Conservation (phyloP, 768 basidiomycete genomes). For the Termitomyces sp. region DNA sequence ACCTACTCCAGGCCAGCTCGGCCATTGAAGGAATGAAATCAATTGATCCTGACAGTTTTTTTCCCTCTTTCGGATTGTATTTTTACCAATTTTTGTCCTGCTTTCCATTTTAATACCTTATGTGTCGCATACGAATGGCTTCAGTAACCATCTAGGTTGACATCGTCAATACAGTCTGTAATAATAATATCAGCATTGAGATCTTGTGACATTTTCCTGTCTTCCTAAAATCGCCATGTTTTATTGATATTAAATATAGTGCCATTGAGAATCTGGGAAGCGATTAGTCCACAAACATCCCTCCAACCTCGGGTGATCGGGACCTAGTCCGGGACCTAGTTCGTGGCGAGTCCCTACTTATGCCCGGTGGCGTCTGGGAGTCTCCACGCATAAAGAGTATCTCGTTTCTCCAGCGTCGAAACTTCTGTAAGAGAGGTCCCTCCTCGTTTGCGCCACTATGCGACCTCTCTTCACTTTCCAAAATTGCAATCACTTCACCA, state of each 20-base stretch:
- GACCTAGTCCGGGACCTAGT: constrained; percentile 10
- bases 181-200: neutral
- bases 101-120: neutral
- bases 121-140: neutral
- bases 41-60: neutral
- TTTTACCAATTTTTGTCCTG: neutral
- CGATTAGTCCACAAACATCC: constrained; percentile 26
- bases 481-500: constrained; percentile 33
- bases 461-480: constrained; percentile 36
- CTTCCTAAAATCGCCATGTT: too few species aligned
- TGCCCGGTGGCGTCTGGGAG: constrained; percentile 3
- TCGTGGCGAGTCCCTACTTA: constrained; percentile 4
- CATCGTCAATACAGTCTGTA: neutral
- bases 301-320: constrained; percentile 20
- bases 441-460: constrained; percentile 27
- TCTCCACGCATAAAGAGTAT: constrained; percentile 26
- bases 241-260: too few species aligned
- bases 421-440: constrained; percentile 30
- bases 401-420: constrained; percentile 37
- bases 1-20: constrained; percentile 4
- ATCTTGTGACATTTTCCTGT: neutral
- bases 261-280: neutral
- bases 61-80: neutral
- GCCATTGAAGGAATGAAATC: constrained; percentile 8
- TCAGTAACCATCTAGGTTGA: neutral